phyloP scores from a whole-genome alignment of 2,329 filamentous ascomycete genomes.

The Aspergillus sergii region DNA sequence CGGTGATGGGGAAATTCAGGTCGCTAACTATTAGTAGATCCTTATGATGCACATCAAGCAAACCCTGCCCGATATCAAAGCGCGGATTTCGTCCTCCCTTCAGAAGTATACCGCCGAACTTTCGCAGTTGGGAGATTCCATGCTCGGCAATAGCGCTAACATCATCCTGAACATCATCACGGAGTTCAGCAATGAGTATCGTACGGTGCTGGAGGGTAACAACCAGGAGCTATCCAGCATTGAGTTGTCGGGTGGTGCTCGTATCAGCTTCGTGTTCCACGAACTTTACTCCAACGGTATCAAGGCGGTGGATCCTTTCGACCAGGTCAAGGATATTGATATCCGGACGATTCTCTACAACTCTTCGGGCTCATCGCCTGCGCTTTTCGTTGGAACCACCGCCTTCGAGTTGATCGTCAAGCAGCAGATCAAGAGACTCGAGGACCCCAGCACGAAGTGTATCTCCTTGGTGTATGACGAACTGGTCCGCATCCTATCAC shows the following conservation, averaged over 20 bases:
- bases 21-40: conserved; percentile 58
- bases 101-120: conserved; percentile 89
- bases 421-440: conserved; percentile 94
- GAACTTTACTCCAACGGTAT: conserved; percentile 97
- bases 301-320: conserved; percentile 97
- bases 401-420: conserved; percentile 99
- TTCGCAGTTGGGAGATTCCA: conserved; percentile 80
- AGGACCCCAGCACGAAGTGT: conserved; percentile 96
- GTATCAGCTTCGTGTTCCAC: conserved; percentile 99
- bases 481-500: conserved; percentile 88
- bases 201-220: conserved; percentile 93
- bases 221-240: conserved; percentile 93
- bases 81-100: conserved; percentile 88
- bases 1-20: conserved; percentile 20
- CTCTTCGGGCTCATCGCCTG: conserved; percentile 96
- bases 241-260: conserved; percentile 92
- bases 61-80: conserved; percentile 97
- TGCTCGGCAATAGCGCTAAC: conserved; percentile 94
- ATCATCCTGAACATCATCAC: conserved; percentile 98
- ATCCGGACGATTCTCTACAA: conserved; percentile 98
- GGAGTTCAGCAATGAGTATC: conserved; percentile 97
- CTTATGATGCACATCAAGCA: conserved; percentile 99
- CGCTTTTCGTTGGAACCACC: conserved; percentile 93
- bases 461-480: conserved; percentile 97
- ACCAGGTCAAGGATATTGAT: conserved; percentile 94